Conservation (phyloP, 306 rosid species). For the Inga leiocalycina region DNA sequence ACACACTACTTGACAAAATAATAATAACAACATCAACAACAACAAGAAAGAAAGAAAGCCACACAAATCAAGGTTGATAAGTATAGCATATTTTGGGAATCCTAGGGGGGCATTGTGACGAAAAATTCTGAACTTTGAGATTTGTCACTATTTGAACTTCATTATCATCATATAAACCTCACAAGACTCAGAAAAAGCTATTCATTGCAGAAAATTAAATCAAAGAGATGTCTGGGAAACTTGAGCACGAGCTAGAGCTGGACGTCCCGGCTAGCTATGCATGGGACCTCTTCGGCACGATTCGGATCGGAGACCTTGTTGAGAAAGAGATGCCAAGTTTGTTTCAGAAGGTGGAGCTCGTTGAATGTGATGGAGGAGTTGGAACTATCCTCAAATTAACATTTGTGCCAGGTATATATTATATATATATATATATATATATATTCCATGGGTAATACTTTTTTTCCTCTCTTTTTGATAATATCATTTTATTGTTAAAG, state of each 20-base stretch:
- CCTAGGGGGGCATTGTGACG: background rate
- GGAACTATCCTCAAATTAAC: slow-evolving; percentile 43
- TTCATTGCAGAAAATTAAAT: background rate
- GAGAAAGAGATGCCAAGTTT: slow-evolving; percentile 25
- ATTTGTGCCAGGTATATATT: slow-evolving; percentile 51
- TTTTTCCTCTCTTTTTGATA: too few relatives aligned
- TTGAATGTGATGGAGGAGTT: slow-evolving; percentile 58
- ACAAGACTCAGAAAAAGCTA: background rate
- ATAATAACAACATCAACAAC: background rate
- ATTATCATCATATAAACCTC: too few relatives aligned
- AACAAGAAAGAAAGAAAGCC: background rate
- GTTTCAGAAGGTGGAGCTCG: slow-evolving; percentile 43
- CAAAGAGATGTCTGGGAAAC: slow-evolving; percentile 32
- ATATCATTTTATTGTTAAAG: too few relatives aligned
- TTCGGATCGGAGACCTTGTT: slow-evolving; percentile 21
- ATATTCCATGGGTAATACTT: too few relatives aligned
- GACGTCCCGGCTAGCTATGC: slow-evolving; percentile 36
- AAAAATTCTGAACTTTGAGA: background rate
- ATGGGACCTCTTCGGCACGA: slow-evolving; percentile 40
- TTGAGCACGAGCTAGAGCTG: slow-evolving; percentile 13
- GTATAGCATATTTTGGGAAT: background rate
- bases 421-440: too few relatives aligned
- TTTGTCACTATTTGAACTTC: background rate
- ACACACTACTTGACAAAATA: background rate
- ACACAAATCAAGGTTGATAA: too few relatives aligned